A percentile compares a stretch with the other conserved stretches of the same genome.
Conservation (phyloP, 2,329 filamentous ascomycete genomes). For the Aspergillus candidus region DNA sequence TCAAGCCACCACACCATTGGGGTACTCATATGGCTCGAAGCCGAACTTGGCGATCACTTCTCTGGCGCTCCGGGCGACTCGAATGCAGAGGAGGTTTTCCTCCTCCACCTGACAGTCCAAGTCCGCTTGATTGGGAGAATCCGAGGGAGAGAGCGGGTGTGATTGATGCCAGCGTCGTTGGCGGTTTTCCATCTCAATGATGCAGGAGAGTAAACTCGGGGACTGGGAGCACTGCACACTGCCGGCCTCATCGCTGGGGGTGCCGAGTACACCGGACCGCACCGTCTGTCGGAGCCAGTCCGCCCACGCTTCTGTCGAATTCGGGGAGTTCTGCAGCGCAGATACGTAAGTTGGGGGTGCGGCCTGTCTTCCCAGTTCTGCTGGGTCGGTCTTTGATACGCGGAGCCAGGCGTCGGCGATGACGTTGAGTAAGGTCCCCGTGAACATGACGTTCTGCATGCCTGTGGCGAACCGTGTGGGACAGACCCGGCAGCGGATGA, state of each 20-base stretch:
- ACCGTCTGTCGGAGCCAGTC: conserved; percentile 35
- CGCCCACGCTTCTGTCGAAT: conserved; percentile 29
- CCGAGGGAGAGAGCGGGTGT: conserved; percentile 14
- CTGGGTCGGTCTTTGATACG: conserved; percentile 31
- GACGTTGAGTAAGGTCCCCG: conserved; percentile 41
- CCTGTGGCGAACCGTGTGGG: conserved; percentile 37
- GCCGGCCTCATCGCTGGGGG: conserved; percentile 18
- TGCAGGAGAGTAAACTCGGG: conserved; percentile 33
- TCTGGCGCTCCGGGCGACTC: conserved; percentile 30
- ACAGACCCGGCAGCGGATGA: conserved; percentile 40
- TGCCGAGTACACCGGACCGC: conserved; percentile 32
- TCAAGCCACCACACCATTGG: conserved; percentile 17
- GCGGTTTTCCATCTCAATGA: conserved; percentile 37
- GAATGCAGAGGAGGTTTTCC: conserved; percentile 28
- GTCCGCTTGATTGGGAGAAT: conserved; percentile 5
- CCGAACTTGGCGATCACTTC: conserved; percentile 29
- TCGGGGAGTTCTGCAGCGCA: conserved; percentile 18
- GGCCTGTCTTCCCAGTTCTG: conserved; percentile 31
- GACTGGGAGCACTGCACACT: conserved; percentile 23
- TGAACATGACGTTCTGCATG: conserved; percentile 43
- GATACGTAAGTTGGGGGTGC: conserved; percentile 28
- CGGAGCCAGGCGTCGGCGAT: conserved; percentile 41
- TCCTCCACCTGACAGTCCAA: conserved; percentile 15
- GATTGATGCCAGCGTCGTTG: conserved; percentile 38
- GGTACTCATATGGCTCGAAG: conserved; percentile 32